Evolutionary conservation across 495 filamentous ascomycete species (phyloP), one percentile per base, ranked within the genome.

Genomic region (Neurospora sp.): DNA sequence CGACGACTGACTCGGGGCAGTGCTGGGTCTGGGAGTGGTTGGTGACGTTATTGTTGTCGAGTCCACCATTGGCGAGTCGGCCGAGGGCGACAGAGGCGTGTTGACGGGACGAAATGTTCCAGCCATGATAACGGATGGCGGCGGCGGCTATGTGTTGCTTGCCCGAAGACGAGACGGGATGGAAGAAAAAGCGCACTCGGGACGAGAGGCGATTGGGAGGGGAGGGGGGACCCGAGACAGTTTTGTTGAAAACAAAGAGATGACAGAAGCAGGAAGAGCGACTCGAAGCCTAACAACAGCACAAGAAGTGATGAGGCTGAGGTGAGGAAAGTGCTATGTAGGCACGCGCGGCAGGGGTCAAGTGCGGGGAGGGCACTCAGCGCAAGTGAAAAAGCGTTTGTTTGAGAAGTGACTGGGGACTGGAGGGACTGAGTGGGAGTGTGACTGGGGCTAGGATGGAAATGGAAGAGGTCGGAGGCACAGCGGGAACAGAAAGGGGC

Each of bases 41-140:
- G 92, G 76, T 86, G 91, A 77, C 83, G 88, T 77, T 86, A 88
- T 78, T 86, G 90, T 75, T 31, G 87, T 76, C 87, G 89, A 76
- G 35, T 83, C 80, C 39, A 83, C 85, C 18, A 76, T 80, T 60
- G 78, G 77, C 46, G 77, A 71, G 44, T 83, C 82, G 42, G 87
- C 86, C 73, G 88, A 66, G 54, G 54, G 84, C 70, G 85, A 82
- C 37, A 93, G 86, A 73, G 88, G 89, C 72, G 89, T 91, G 83
- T 95, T 94, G 80, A 95, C 92, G 74, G 93, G 89, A 76, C 90
- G 89, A 80, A 95, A 94, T 72, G 90, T 80, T 62, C 84, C 80
- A 72, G 85, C 84, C 85, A 87, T 87, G 66, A 71, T 79, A 72
- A 23, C n/a, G 49, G 62, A 23, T 69, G 44, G 66, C 38, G n/a